phyloP scores from a whole-genome alignment of 2,329 filamentous ascomycete species.

The Claviceps maximensis region DNA sequence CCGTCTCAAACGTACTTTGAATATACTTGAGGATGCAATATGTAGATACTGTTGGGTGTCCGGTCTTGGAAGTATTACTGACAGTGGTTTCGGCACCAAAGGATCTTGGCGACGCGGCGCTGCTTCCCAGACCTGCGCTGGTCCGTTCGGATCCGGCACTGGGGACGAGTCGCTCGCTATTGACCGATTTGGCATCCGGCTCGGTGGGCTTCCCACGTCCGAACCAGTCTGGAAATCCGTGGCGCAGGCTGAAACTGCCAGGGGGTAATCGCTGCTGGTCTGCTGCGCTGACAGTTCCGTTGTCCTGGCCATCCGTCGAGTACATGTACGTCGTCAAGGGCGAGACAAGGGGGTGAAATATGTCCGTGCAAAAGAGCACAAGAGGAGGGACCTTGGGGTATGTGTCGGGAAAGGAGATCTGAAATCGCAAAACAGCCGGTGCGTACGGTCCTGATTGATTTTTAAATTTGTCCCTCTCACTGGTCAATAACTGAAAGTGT shows the following conservation, averaged over 20 bases:
- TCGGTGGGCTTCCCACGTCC: constrained; percentile 38
- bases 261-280: constrained; percentile 76
- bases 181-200: constrained; percentile 26
- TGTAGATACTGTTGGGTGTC: constrained; percentile 35
- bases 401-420: constrained; percentile 70
- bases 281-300: constrained; percentile 67
- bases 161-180: constrained; percentile 22
- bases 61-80: constrained; percentile 26
- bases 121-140: constrained; percentile 8
- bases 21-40: constrained; percentile 70
- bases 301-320: constrained; percentile 61
- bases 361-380: constrained; percentile 79
- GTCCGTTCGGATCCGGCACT: constrained; percentile 14
- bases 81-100: constrained; percentile 16
- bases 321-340: constrained; percentile 93
- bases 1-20: constrained; percentile 67
- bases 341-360: constrained; percentile 89
- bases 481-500: background rate
- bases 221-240: constrained; percentile 89
- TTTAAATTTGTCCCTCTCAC: background rate
- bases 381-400: constrained; percentile 73
- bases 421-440: constrained; percentile 75
- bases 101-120: constrained; percentile 18
- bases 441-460: constrained; percentile 84
- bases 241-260: constrained; percentile 77